Evolutionary conservation across 352 stramenopile species (phyloP), one percentile per base, ranked within the genome.

Genomic region (Pythium phragmitis): DNA sequence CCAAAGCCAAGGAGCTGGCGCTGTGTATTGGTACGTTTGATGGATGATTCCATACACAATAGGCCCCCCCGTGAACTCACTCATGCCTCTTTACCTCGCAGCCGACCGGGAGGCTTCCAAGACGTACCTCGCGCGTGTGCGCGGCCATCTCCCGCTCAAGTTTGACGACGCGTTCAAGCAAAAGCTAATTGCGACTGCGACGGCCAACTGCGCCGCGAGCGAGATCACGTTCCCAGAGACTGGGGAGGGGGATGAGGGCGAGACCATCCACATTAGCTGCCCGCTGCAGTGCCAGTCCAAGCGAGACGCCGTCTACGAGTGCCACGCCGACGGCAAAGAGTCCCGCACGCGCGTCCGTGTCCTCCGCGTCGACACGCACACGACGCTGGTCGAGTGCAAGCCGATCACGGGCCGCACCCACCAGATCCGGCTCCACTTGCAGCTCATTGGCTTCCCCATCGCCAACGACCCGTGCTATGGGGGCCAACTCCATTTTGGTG

Each of bases 391-490:
- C 19, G 62, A 98, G 57, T 98, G 90, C 73, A 93, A 97, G 56
- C 96, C 96, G 7, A 76, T 96, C 43, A 99, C 97, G 7, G 97
- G 97, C 48, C 82, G 97, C 55, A 99, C 96, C 30, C 97, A 99
- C 77, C 97, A 99, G 74, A 98, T 99, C 67, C 91, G 97, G 14
- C 73, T 99, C 21, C 97, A 99, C 63, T 76, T 99, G 47, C 94
- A 98, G 65, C 77, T 97, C 19, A 73, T 97, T 51, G 85, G 85
- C 11, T 92, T 89, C 62, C 92, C 97, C 2, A 99, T 99, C 77
- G 96, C 95, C 11, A 99, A 99, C 68, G 97, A 99, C 67, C 93
- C 96, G 26, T 98, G 96, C 75, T 99, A 99, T 72, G 97, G 97
- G 57, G 97, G 97, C 37, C 67, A 98, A 43, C 75, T 98, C 34